These are phyloP conservation scores for Candida sp. DNA, from an alignment of 1,139 yeast species.

Conservation along the genomic window DNA sequence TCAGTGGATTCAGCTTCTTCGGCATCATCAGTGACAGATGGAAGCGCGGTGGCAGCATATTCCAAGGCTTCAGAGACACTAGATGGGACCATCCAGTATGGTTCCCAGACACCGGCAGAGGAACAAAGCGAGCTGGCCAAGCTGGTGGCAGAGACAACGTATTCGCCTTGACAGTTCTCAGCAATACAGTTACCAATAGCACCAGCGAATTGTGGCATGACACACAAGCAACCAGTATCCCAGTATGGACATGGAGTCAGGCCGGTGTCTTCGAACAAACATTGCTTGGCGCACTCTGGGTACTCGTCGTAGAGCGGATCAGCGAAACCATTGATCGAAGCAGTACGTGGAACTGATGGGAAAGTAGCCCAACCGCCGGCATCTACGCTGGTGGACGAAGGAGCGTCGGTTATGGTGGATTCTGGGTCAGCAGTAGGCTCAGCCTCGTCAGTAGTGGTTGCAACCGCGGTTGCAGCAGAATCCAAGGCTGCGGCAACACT, in stretches of 20 bases:
- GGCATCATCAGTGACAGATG: conserved; percentile 13
- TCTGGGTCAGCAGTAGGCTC: too few relatives aligned
- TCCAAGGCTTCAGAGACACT: conserved; percentile 35
- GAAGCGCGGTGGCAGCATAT: conserved; percentile 28
- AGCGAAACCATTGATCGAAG: conserved; percentile 40
- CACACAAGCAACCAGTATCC: conserved; percentile 43
- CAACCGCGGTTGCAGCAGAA: conserved; percentile 15
- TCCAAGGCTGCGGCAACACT: neutral
- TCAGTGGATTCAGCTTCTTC: neutral
- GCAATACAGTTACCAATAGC: conserved; percentile 35
- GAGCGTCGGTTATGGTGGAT: conserved; percentile 2
- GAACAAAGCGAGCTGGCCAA: conserved; percentile 45
- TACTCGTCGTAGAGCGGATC: conserved; percentile 29
- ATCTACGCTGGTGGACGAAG: conserved; percentile 6
- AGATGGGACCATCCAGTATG: conserved; percentile 42
- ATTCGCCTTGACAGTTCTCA: conserved; percentile 32
- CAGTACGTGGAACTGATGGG: conserved; percentile 38
- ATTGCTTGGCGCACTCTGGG: conserved; percentile 27
- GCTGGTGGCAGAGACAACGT: conserved; percentile 40
- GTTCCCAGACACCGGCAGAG: conserved; percentile 45
- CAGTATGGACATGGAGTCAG: conserved; percentile 38
- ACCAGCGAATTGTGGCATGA: conserved; percentile 34
- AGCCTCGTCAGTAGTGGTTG: neutral
- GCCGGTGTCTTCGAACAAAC: conserved; percentile 29
- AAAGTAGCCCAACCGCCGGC: conserved; percentile 23